Evolutionary conservation across 805 yeast genomes (phyloP).

Genomic region (Ogataea ganodermae): DNA sequence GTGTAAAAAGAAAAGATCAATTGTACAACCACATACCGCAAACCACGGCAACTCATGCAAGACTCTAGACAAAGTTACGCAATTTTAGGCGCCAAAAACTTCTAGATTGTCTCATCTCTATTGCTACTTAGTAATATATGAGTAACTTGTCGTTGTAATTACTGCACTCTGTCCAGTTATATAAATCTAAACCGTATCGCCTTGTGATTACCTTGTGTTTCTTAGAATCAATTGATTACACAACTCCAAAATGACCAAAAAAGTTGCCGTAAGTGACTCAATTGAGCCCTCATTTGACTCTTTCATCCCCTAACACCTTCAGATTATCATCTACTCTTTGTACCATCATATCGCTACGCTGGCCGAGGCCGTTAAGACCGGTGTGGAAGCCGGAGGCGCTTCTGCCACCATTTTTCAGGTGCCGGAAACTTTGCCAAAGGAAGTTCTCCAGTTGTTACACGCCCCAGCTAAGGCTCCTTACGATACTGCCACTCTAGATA

Average conservation of each 20-base stretch:
- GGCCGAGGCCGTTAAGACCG: conserved; percentile 69
- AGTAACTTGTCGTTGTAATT: not conserved
- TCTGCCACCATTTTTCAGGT: conserved; percentile 74
- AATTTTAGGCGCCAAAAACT: not conserved
- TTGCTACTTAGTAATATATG: not conserved
- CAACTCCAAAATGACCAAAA: conserved; percentile 18
- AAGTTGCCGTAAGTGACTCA: conserved; percentile 27
- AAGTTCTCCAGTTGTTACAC: conserved; percentile 59
- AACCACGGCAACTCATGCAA: conserved; percentile 1
- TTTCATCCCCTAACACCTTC: conserved; percentile 2
- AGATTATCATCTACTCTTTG: conserved; percentile 73
- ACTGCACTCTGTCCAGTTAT: no score
- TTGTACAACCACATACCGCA: no score
- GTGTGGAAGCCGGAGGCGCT: conserved; percentile 71
- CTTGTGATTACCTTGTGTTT: not conserved
- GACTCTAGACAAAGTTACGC: not conserved
- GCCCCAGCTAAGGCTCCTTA: conserved; percentile 62
- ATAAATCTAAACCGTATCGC: no score
- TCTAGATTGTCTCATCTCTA: not conserved
- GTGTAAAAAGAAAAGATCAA: no score
- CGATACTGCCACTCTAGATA: conserved; percentile 60
- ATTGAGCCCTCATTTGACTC: no score
- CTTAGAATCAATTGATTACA: not conserved
- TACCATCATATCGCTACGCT: conserved; percentile 75
- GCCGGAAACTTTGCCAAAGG: conserved; percentile 72